These are phyloP conservation scores for Veloboletus limbatus DNA, from an alignment of 1,284 basidiomycete species.

Conservation along the genomic window DNA sequence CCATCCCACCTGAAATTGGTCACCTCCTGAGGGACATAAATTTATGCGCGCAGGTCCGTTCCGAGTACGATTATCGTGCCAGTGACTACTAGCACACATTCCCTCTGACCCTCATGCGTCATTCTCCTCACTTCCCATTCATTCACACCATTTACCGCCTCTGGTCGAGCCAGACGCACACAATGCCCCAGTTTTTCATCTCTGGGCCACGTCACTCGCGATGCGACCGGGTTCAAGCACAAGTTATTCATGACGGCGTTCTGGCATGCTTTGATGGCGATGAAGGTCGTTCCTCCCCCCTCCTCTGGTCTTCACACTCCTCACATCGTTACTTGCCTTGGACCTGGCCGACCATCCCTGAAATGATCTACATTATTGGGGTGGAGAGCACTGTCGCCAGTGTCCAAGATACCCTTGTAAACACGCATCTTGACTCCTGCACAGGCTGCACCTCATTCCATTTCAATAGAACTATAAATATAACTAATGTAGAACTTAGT, in stretches of 20 bases:
- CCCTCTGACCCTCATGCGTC: too few species aligned
- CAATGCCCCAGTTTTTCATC: constrained; percentile 37
- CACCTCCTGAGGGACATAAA: too few species aligned
- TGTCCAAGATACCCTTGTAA: constrained; percentile 21
- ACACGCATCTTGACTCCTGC: neutral
- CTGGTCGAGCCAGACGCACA: constrained; percentile 8
- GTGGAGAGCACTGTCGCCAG: constrained; percentile 33
- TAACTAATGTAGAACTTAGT: too few species aligned
- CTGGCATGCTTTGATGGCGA: constrained; percentile 75
- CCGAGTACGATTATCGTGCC: too few species aligned
- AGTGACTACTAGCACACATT: too few species aligned
- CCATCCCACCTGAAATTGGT: too few species aligned
- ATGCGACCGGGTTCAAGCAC: constrained; percentile 41
- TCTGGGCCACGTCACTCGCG: constrained; percentile 47
- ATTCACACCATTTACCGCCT: constrained; percentile 14
- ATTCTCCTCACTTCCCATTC: neutral
- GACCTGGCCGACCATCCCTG: constrained; percentile 49
- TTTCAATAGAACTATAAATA: too few species aligned
- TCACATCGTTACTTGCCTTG: constrained; percentile 15
- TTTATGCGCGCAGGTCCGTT: too few species aligned
- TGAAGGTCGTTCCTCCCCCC: constrained; percentile 54
- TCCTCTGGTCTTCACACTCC: neutral
- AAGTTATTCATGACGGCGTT: constrained; percentile 69
- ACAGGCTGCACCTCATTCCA: too few species aligned
- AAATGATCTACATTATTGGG: constrained; percentile 45